A percentile compares a stretch with the other conserved stretches of the same genome.
Evolutionary conservation across 805 yeast genomes (phyloP).

Genomic region (Schwanniomyces sp.): DNA sequence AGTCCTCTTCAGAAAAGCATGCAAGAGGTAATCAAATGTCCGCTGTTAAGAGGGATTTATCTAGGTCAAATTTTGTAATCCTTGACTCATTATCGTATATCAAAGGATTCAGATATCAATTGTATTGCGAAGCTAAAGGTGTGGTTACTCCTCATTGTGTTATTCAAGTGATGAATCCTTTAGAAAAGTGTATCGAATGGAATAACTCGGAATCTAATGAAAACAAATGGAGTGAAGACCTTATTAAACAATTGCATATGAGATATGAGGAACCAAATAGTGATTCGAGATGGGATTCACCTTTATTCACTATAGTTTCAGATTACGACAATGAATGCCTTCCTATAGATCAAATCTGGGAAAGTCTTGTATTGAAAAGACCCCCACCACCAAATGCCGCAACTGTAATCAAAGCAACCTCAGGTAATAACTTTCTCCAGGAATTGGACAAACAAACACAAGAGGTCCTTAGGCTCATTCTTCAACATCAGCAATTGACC

Average conservation of each 20-base stretch:
- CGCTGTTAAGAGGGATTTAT: conserved; percentile 80
- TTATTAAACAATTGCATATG: conserved; percentile 70
- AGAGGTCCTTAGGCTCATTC: conserved; percentile 57
- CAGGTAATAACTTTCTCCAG: conserved; percentile 72
- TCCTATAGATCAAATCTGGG: conserved; percentile 70
- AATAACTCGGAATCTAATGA: conserved; percentile 37
- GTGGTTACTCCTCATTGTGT: conserved; percentile 80
- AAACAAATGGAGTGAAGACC: conserved; percentile 61
- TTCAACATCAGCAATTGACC: conserved; percentile 60
- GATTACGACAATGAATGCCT: conserved; percentile 48
- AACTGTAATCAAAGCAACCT: conserved; percentile 77
- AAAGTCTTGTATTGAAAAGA: conserved; percentile 56
- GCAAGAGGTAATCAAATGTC: conserved; percentile 84
- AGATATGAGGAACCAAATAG: conserved; percentile 93
- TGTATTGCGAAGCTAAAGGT: conserved; percentile 90
- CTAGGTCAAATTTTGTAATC: conserved; percentile 70
- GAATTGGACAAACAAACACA: conserved; percentile 74
- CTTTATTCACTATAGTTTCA: conserved; percentile 69
- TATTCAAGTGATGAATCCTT: conserved; percentile 72
- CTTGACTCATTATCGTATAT: conserved; percentile 86
- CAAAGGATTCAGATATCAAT: conserved; percentile 92
- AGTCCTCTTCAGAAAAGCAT: conserved; percentile 74
- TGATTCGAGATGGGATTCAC: conserved; percentile 90
- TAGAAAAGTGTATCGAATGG: conserved; percentile 62
- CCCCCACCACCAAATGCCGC: conserved; percentile 82